Evolutionary conservation across 306 rosid species (phyloP), one percentile per base, ranked within the genome.

Genomic region (Biancaea sappan): DNA sequence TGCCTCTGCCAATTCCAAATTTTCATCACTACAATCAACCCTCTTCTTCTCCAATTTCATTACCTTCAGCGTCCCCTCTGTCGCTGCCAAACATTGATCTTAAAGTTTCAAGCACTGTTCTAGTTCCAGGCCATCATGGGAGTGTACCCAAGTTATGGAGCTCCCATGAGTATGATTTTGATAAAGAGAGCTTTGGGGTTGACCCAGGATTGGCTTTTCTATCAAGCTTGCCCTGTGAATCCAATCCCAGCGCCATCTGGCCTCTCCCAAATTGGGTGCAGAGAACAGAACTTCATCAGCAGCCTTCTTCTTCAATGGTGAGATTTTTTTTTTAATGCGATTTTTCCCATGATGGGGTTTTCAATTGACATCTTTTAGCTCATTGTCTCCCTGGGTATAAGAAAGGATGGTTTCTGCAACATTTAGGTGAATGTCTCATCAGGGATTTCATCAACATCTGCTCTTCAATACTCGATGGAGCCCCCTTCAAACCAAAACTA

Each of bases 401-500:
- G 31, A 66, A 74, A 59, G 25, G 19, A 52, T 79, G 72, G 32
- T 72, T 54, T 84, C 0, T 74, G 69, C 38, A 78, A 62, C 34
- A 15, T 79, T 80, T 25, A 93, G 98, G 88, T 86, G 85, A 88
- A 79, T 81, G 85, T 58, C 24, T 80, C 90, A 43, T 46, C 84
- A 37, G 77, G 86, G 28, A 82, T 53, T 84, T 80, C 86, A 29
- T 77, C 91, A 46, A 76, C 87, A 72, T 61, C 84, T 58, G 71
- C 77, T 50, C 72, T 80, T 57, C 83, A 71, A 76, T 86, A 60
- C 72, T 71, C 76, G 51, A 77, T 76, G 79, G 98, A 94, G 97
- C 97, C 91, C 97, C 98, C 97, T 94, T 94, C 97, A 94, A 94
- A 91, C 98, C 98, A 94, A 94, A 94, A 79, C 76, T 81, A 56